Conservation (phyloP, 2,329 filamentous ascomycete genomes). For the Didymellaceae sp. region DNA sequence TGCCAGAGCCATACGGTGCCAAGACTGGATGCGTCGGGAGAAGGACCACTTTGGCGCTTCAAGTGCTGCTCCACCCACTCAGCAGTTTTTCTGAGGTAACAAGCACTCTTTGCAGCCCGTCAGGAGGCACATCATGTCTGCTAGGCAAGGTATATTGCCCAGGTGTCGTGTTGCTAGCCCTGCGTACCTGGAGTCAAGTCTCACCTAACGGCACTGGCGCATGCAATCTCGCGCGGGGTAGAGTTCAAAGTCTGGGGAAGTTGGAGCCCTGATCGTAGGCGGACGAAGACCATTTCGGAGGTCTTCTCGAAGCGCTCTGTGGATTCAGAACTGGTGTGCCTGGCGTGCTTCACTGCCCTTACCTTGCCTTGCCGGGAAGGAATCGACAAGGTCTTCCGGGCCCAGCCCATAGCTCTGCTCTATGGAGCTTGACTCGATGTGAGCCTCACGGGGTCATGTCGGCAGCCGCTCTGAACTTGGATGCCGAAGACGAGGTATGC, state of each 20-base stretch:
- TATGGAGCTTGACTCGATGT: conserved; percentile 19
- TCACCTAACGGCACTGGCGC: conserved; percentile 18
- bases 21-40: conserved; percentile 43
- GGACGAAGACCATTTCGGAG: not conserved
- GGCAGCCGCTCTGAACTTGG: conserved; percentile 17
- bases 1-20: conserved; percentile 38
- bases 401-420: conserved; percentile 5
- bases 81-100: conserved; percentile 40
- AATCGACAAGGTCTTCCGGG: not conserved
- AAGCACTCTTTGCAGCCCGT: conserved; percentile 28
- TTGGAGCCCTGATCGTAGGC: conserved; percentile 3
- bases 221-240: conserved; percentile 17
- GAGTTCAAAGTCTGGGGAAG: conserved; percentile 18
- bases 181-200: conserved; percentile 27
- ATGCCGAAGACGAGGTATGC: conserved; percentile 16
- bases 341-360: conserved; percentile 4
- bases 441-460: conserved; percentile 31
- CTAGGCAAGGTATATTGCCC: conserved; percentile 25
- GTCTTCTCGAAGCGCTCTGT: conserved; percentile 8
- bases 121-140: conserved; percentile 32
- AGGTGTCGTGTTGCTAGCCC: conserved; percentile 20
- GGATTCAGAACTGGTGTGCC: conserved; percentile 10
- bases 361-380: conserved; percentile 9
- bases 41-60: conserved; percentile 35
- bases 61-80: conserved; percentile 29